Conservation (phyloP, 257 asterid genomes). For the Osmanthus fragrans region DNA sequence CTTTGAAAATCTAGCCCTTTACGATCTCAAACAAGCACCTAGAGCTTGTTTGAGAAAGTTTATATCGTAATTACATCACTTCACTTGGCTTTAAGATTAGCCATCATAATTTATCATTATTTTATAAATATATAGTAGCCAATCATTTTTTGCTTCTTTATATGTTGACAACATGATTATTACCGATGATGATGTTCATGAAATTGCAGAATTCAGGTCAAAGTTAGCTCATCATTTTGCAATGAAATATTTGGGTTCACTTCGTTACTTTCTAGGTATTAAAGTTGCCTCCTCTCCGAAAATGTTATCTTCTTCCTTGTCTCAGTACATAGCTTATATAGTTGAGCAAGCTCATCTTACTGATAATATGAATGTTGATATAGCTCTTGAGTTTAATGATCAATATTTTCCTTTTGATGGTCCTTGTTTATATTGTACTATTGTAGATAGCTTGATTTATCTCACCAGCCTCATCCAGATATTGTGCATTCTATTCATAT, state of each 20-base stretch:
- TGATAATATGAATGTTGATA: neutral
- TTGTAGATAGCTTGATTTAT: neutral
- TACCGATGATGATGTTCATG: neutral
- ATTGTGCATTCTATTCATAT: neutral
- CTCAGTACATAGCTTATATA: neutral
- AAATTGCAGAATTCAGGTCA: neutral
- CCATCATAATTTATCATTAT: neutral
- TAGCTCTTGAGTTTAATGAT: neutral
- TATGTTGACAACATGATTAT: neutral
- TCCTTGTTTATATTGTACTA: neutral
- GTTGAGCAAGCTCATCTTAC: neutral
- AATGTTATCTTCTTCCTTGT: neutral
- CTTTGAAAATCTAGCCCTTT: neutral
- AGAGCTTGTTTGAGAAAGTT: neutral
- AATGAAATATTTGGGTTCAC: neutral
- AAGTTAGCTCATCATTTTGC: neutral
- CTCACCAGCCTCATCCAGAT: neutral
- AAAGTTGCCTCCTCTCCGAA: neutral
- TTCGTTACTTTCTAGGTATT: neutral
- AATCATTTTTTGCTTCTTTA: neutral
- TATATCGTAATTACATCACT: no score
- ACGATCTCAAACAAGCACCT: neutral
- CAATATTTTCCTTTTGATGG: neutral
- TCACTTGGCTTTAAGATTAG: neutral
- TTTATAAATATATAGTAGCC: no score